Conservation (phyloP, 768 basidiomycete species). For the Crucibulum laeve region DNA sequence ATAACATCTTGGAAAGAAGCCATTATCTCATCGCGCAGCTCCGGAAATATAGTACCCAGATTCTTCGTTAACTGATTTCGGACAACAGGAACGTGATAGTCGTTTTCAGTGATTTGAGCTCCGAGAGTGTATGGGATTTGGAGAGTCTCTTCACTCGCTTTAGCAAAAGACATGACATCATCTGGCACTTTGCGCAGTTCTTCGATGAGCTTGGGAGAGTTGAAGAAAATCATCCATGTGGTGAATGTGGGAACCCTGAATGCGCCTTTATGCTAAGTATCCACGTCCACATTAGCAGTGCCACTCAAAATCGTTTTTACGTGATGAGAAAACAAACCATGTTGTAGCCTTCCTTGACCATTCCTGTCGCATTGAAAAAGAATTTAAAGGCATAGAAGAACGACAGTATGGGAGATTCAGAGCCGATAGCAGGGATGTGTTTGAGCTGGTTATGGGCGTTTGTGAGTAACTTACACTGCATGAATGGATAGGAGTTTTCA, state of each 20-base stretch:
- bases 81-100: constrained; percentile 25
- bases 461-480: too few relatives aligned
- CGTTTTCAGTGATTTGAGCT: constrained; percentile 15
- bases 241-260: background rate
- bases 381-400: too few relatives aligned
- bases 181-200: constrained; percentile 1
- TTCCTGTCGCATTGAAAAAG: too few relatives aligned
- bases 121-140: constrained; percentile 26
- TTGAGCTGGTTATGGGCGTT: too few relatives aligned
- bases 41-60: constrained; percentile 22
- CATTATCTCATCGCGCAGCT: constrained; percentile 40
- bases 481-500: too few relatives aligned
- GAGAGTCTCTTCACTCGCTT: constrained; percentile 5
- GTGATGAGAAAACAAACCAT: too few relatives aligned
- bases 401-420: too few relatives aligned
- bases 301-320: too few relatives aligned
- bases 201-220: background rate
- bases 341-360: too few relatives aligned
- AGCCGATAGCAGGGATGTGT: too few relatives aligned
- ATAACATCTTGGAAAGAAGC: constrained; percentile 34
- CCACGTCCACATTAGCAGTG: too few relatives aligned
- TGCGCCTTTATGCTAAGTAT: background rate
- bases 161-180: background rate
- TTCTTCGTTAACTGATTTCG: constrained; percentile 24
- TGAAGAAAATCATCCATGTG: background rate